Percentiles rank a stretch among this genome's conserved stretches.
Evolutionary conservation across 805 yeast species (phyloP).

Genomic region (Barnettozyma wickerhamii): DNA sequence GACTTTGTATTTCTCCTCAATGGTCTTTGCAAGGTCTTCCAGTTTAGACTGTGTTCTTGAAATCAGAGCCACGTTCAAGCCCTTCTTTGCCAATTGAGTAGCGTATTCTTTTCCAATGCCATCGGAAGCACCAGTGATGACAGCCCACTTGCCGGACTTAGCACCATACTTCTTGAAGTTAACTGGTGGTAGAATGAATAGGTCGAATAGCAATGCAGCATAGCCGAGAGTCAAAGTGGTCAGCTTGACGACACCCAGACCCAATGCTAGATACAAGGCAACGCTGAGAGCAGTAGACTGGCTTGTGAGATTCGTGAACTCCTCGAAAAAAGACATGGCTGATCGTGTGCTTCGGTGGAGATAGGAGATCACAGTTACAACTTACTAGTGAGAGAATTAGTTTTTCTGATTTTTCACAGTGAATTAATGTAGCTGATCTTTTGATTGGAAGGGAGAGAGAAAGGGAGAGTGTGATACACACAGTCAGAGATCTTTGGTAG

Average conservation of each 20-base stretch:
- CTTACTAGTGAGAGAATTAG: too few species aligned
- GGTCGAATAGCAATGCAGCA: slow-evolving; percentile 50
- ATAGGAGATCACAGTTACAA: too few species aligned
- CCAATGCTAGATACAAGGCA: slow-evolving; percentile 38
- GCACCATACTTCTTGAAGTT: slow-evolving; percentile 72
- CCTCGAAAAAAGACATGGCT: slow-evolving; percentile 15
- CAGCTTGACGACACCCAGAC: slow-evolving; percentile 61
- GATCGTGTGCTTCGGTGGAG: not conserved
- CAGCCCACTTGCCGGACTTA: slow-evolving; percentile 74
- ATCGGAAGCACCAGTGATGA: slow-evolving; percentile 95
- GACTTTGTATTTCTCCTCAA: slow-evolving; percentile 56
- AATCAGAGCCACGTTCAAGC: slow-evolving; percentile 78
- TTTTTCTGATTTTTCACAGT: not conserved
- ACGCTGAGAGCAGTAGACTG: slow-evolving; percentile 14
- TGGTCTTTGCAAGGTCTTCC: slow-evolving; percentile 57
- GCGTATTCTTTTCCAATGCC: slow-evolving; percentile 96
- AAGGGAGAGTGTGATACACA: too few species aligned
- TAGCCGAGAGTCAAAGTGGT: slow-evolving; percentile 48
- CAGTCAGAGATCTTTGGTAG: too few species aligned
- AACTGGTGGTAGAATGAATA: slow-evolving; percentile 59
- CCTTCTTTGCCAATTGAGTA: slow-evolving; percentile 75
- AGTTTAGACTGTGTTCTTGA: slow-evolving; percentile 82
- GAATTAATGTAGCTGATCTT: too few species aligned
- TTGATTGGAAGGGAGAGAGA: too few species aligned
- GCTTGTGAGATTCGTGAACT: slow-evolving; percentile 10